Evolutionary conservation across 2,329 filamentous ascomycete genomes (phyloP).

Genomic region (Penicillium oxalicum): DNA sequence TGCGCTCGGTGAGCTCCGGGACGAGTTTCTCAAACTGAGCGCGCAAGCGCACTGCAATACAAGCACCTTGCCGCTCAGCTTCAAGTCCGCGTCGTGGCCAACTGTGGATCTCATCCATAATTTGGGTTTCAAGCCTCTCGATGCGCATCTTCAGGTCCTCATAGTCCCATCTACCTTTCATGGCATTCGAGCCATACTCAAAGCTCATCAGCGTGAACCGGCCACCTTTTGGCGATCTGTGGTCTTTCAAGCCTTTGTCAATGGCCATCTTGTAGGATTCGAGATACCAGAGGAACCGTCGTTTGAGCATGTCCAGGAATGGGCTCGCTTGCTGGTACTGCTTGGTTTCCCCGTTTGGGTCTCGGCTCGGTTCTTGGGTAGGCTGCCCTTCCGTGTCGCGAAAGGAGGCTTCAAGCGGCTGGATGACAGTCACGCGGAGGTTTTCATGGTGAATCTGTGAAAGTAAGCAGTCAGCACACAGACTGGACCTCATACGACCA

Average conservation of each 20-base stretch:
- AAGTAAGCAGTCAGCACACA: neutral
- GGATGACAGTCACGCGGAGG: slow-evolving; percentile 76
- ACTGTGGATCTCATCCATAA: slow-evolving; percentile 63
- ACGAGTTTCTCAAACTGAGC: slow-evolving; percentile 80
- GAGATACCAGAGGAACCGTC: slow-evolving; percentile 92
- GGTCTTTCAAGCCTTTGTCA: slow-evolving; percentile 48
- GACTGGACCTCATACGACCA: no score
- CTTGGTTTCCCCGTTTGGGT: no score
- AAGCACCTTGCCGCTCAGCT: slow-evolving; percentile 59
- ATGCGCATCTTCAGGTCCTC: slow-evolving; percentile 65
- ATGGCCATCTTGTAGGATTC: slow-evolving; percentile 74
- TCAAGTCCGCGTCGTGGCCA: slow-evolving; percentile 68
- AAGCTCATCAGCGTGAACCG: slow-evolving; percentile 81
- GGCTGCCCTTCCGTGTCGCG: slow-evolving; percentile 33
- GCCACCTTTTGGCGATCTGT: slow-evolving; percentile 58
- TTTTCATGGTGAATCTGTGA: slow-evolving; percentile 81
- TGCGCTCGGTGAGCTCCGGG: slow-evolving; percentile 65
- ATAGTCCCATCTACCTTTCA: slow-evolving; percentile 85
- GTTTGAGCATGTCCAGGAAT: slow-evolving; percentile 85
- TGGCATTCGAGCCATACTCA: slow-evolving; percentile 67
- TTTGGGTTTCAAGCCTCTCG: slow-evolving; percentile 58
- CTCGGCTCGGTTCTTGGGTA: no score
- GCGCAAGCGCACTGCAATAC: slow-evolving; percentile 73
- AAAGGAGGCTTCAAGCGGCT: slow-evolving; percentile 71
- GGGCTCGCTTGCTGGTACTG: slow-evolving; percentile 37